A percentile compares a stretch with the other conserved stretches of the same genome.
Conservation (phyloP, 345 rosid species). For the Salix exigua region DNA sequence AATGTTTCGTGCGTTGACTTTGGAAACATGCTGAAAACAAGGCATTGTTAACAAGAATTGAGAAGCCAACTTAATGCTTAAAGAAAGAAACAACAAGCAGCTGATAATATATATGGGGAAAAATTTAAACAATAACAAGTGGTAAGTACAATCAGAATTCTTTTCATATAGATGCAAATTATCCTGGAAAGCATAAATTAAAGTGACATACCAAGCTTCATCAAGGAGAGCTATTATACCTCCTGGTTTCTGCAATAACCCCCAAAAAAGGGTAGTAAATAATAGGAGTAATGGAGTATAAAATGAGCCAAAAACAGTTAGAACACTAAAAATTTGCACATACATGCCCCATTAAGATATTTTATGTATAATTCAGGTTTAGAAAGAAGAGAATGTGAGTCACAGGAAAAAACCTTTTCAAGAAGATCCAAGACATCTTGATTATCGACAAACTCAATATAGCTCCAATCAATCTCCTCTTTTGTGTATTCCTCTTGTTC, state of each 20-base stretch:
- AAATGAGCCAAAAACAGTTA: background rate
- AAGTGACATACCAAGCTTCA: constrained; percentile 71
- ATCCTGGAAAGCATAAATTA: background rate
- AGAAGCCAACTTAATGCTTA: constrained; percentile 10
- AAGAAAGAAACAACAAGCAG: background rate
- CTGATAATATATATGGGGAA: background rate
- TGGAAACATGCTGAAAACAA: constrained; percentile 87
- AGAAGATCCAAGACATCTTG: constrained; percentile 95
- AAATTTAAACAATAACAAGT: background rate
- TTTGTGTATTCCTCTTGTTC: constrained; percentile 97
- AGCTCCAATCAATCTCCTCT: constrained; percentile 91
- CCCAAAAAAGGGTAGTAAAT: background rate
- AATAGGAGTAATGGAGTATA: background rate
- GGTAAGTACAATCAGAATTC: background rate
- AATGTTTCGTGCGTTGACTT: constrained; percentile 99
- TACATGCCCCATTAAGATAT: background rate
- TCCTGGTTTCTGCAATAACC: constrained; percentile 63
- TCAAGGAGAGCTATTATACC: constrained; percentile 80
- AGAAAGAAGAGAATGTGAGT: background rate
- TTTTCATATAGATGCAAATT: background rate
- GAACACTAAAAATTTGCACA: background rate
- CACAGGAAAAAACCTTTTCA: constrained; percentile 58
- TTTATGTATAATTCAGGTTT: background rate
- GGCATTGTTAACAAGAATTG: constrained; percentile 10
- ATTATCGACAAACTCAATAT: constrained; percentile 94